Percentiles rank a stretch among this genome's conserved stretches.
Evolutionary conservation across 768 basidiomycete genomes (phyloP).

Genomic region (Pleurotus salmoneostramineus): DNA sequence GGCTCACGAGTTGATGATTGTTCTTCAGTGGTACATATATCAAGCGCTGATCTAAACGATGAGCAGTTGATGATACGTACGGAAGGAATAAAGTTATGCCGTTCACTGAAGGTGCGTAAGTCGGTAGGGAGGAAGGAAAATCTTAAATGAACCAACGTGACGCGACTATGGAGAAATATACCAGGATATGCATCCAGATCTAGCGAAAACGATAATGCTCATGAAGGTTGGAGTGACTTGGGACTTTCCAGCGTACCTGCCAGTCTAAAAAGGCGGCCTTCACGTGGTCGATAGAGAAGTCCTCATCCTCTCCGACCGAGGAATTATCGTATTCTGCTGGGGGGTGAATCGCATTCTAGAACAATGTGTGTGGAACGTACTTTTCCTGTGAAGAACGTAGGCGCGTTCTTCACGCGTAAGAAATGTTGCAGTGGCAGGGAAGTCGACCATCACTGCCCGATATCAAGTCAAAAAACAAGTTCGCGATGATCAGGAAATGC

Average conservation of each 20-base stretch:
- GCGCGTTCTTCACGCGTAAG: constrained; percentile 57
- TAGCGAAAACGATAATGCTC: constrained; percentile 8
- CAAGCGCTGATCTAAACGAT: not conserved
- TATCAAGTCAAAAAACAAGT: not conserved
- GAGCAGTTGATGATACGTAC: not conserved
- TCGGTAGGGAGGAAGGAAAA: not conserved
- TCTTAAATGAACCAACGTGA: constrained; percentile 44
- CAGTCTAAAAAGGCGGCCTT: constrained; percentile 55
- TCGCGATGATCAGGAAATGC: not conserved
- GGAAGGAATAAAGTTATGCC: constrained; percentile 2
- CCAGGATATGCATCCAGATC: constrained; percentile 52
- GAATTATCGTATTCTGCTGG: constrained; percentile 51
- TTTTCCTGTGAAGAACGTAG: constrained; percentile 52
- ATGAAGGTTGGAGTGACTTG: not conserved
- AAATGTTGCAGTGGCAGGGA: constrained; percentile 54
- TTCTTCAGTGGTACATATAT: constrained; percentile 26
- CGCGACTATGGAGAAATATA: constrained; percentile 54
- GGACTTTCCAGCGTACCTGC: constrained; percentile 38
- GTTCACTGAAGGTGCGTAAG: not conserved
- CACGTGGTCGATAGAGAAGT: constrained; percentile 28
- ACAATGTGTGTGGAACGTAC: constrained; percentile 23
- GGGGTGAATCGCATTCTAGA: not conserved
- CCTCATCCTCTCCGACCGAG: constrained; percentile 38
- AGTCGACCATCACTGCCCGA: constrained; percentile 55
- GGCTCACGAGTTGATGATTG: constrained; percentile 54